Base-by-base conservation (phyloP, 495 filamentous ascomycete genomes). In the Tuber umbilicatum region DNA sequence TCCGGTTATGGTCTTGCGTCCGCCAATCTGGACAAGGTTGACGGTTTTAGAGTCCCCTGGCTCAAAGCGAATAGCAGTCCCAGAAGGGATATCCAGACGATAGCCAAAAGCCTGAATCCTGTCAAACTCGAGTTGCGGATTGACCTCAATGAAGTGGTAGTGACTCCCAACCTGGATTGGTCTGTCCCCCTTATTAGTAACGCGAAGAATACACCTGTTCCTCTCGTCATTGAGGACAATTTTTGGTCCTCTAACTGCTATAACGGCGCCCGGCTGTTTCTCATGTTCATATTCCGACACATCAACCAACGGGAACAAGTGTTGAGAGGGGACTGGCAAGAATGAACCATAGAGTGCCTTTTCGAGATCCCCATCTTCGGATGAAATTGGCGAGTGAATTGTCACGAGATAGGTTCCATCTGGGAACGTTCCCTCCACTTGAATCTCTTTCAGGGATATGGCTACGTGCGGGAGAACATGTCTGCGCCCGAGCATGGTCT, bases 81-180 rank as follows among this genome's bases (percentile, higher is more conserved):
- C 95, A 17, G 96, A 93, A 2, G 94, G 84, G 60, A 98, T 94
- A 81, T 99, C 94, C 35, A 99, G 87, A 17, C 94, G 88, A 83
- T 87, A 97, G 4, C 95, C 95, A 78, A 94, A 94, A 1, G 94
- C 87, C 70, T 89, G 88, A 40, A 89, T 83, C n/a, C 95, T 92
- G 83, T 99, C 95, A 83, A 99, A 99, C 81, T 92, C 89, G 72
- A 99, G 86, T 83, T 91, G 89, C 35, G 94, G 92, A 82, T 99
- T 99, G 35, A 89, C 91, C 86, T 99, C 95, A 80, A 97, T 88
- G 83, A 99, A 93, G 84, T 98, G 94, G 84, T 98, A 99, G 83
- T 99, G 95, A 73, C 93, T 97, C 31, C 95, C 95, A 76, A 94
- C 87, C 89, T 91, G 79, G 31, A 75, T 74, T 69, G 95, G 94